Conservation (phyloP, 805 yeast species). For the Ogataea philodendri region DNA sequence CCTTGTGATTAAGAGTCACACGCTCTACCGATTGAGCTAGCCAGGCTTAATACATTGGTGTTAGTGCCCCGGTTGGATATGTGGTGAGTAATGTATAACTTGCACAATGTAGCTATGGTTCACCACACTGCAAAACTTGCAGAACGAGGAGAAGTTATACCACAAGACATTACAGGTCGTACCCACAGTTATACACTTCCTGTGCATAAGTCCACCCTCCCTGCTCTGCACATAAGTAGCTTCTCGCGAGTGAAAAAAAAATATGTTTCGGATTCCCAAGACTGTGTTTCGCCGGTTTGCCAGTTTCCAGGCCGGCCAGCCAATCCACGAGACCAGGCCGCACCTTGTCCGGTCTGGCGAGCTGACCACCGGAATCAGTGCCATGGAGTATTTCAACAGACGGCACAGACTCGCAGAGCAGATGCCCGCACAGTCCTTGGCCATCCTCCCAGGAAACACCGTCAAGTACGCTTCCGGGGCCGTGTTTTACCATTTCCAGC, state of each 20-base stretch:
- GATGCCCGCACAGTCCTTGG: conserved; percentile 63
- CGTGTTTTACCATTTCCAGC: conserved; percentile 90
- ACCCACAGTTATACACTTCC: too few relatives aligned
- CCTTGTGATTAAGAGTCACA: conserved; percentile 31
- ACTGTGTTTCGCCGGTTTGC: conserved; percentile 10
- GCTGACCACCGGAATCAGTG: conserved; percentile 83
- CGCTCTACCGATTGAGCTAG: conserved; percentile 32
- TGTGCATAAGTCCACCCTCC: too few relatives aligned
- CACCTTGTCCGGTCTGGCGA: conserved; percentile 71
- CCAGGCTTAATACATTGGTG: too few relatives aligned
- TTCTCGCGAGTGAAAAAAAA: conserved; percentile 2
- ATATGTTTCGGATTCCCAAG: conserved; percentile 6
- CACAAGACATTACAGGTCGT: too few relatives aligned
- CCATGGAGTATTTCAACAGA: conserved; percentile 76
- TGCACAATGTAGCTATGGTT: background rate
- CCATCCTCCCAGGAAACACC: conserved; percentile 69
- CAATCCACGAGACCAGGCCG: conserved; percentile 82
- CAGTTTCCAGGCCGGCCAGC: conserved; percentile 64
- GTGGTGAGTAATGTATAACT: background rate
- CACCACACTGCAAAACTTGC: too few relatives aligned
- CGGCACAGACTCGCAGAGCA: conserved; percentile 55
- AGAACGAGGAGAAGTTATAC: too few relatives aligned
- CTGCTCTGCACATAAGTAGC: too few relatives aligned
- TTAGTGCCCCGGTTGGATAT: background rate
- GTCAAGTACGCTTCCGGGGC: conserved; percentile 83